Evolutionary conservation across 1,284 basidiomycete species (phyloP).

Genomic region (Fomitiporia mediterranea): DNA sequence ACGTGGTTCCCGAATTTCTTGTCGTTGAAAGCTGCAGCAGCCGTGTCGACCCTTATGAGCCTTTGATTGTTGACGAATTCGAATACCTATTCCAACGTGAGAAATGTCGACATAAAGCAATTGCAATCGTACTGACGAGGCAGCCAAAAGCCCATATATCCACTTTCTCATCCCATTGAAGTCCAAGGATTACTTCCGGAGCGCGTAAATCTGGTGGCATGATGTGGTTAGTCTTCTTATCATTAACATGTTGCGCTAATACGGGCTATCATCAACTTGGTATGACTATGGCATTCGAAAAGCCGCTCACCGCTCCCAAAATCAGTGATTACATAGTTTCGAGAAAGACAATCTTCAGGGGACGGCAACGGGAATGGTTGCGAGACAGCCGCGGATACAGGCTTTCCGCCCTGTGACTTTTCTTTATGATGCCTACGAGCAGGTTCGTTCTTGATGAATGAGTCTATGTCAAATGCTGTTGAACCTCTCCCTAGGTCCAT

Average conservation of each 20-base stretch:
- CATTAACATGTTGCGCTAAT: conserved; percentile 19
- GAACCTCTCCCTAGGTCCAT: neutral
- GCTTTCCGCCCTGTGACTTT: neutral
- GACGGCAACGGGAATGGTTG: neutral
- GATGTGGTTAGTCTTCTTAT: conserved; percentile 24
- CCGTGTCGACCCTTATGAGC: too few relatives aligned
- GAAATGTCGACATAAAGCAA: neutral
- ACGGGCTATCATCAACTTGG: neutral
- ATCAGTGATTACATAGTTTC: neutral
- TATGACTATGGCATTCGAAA: neutral
- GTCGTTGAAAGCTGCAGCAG: too few relatives aligned
- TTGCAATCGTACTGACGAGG: conserved; percentile 24
- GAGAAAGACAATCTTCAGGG: neutral
- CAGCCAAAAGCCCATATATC: conserved; percentile 38
- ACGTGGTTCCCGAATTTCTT: too few relatives aligned
- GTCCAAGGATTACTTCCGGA: conserved; percentile 34
- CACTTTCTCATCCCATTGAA: conserved; percentile 28
- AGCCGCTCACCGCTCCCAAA: neutral
- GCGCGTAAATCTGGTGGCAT: conserved; percentile 33
- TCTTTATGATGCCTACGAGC: neutral
- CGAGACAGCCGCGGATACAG: neutral
- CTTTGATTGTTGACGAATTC: neutral
- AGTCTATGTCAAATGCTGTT: neutral
- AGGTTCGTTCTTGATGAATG: neutral
- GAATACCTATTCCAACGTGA: neutral